Base-by-base conservation (phyloP, 139 green algal genomes). In the Yamagishiella unicocca region DNA sequence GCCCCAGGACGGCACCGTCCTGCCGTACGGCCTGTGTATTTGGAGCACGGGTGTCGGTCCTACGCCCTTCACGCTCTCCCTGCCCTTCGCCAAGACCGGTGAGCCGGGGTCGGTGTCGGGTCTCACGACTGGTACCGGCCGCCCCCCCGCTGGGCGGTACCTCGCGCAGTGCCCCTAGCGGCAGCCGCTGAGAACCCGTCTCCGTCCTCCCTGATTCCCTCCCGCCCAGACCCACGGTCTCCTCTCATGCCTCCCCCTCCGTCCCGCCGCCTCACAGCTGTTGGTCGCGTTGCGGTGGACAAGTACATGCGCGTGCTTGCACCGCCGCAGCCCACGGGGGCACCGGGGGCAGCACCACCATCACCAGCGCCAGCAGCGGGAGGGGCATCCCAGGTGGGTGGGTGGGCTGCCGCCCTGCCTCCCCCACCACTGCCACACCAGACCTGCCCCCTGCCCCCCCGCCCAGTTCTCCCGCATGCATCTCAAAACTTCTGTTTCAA, bases 31-130 rank as follows among this genome's bases (percentile, higher is more conserved):
- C 6, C 72, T 99, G 33, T 96, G 95, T 71, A 96, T 99, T 5
- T 99, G 96, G 96, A 95, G 88, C 83, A 99, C 97, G 1, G 96
- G 96, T 0, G 95, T 98, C 6, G 96, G 96, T 4, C 96, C 96
- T 78, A 97, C 93, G 45, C 68, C 90, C 37, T 98, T 98, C 91
- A 94, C 94, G 22, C 91, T 90, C 31, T 93, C 91, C 42, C 92
- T 99, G 70, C 93, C 95, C 0, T 98, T 99, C 81, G 90, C 87
- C 8, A 98, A 97, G 61, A 96, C 94, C 0, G 84, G 85, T 86
- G 80, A 71, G 76, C 2, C 50, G 50, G 50, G 50, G 50, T 12
- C 14, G 50, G 50, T n/a, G n/a, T n/a, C n/a, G n/a, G n/a, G n/a
- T n/a, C n/a, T n/a, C n/a, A n/a, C n/a, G n/a, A n/a, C n/a, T n/a